Evolutionary conservation across 257 asterid species (phyloP).

Genomic region (Solanum pinnatisectum): DNA sequence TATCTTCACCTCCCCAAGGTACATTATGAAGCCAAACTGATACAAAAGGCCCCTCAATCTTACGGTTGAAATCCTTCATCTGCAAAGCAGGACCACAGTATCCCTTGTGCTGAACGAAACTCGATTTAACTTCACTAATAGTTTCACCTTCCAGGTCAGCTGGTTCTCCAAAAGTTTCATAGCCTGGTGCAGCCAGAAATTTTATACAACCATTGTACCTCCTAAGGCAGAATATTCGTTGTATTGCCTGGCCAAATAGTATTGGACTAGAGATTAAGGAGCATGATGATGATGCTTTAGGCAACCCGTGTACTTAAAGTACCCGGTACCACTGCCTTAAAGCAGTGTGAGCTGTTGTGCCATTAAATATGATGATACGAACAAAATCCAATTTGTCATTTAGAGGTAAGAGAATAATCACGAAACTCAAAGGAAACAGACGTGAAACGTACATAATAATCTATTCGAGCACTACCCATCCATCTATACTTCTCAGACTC

Average conservation of each 20-base stretch:
- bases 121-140: constrained; percentile 16
- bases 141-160: background rate
- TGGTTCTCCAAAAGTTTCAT: constrained; percentile 41
- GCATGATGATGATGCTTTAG: background rate
- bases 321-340: background rate
- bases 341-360: background rate
- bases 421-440: background rate
- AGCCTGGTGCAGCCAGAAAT: constrained; percentile 74
- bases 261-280: background rate
- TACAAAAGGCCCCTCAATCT: constrained; percentile 82
- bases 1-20: constrained; percentile 87
- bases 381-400: background rate
- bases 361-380: background rate
- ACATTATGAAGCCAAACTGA: constrained; percentile 97
- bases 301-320: background rate
- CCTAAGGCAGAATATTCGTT: constrained; percentile 63
- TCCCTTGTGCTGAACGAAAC: constrained; percentile 21
- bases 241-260: constrained; percentile 52
- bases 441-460: constrained; percentile 8
- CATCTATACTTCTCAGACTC: constrained; percentile 97
- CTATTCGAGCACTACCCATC: constrained; percentile 97
- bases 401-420: background rate
- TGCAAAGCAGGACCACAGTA: constrained; percentile 63
- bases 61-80: constrained; percentile 42
- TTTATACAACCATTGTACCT: constrained; percentile 63